Conservation (phyloP, 371 early-diverging fungal species). For the Coemansia sp. region DNA sequence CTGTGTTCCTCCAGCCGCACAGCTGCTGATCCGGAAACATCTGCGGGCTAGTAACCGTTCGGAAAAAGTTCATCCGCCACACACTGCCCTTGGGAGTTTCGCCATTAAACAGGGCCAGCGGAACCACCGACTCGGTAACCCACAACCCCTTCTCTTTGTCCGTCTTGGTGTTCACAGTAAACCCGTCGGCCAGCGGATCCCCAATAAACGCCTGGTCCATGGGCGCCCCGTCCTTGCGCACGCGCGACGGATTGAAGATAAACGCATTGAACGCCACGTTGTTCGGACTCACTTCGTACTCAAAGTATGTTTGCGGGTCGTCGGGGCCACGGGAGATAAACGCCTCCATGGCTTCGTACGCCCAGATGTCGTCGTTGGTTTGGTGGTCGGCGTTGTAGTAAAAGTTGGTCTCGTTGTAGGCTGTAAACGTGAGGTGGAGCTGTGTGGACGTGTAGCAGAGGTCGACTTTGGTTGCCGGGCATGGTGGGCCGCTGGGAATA, state of each 20-base stretch:
- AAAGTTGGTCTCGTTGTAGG: conserved; percentile 33
- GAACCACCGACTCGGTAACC: conserved; percentile 28
- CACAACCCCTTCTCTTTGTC: conserved; percentile 20
- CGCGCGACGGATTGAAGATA: conserved; percentile 41
- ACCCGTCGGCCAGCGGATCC: conserved; percentile 42
- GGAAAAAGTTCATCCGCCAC: conserved; percentile 52
- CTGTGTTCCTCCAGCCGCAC: conserved; percentile 45
- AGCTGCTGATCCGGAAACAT: conserved; percentile 43
- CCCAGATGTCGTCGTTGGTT: conserved; percentile 50
- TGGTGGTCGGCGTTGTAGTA: conserved; percentile 34
- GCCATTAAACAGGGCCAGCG: conserved; percentile 43
- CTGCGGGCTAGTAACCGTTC: conserved; percentile 33
- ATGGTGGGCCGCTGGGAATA: conserved; percentile 28
- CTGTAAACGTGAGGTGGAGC: conserved; percentile 33
- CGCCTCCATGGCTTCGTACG: conserved; percentile 47
- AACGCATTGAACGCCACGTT: conserved; percentile 44
- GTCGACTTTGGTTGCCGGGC: conserved; percentile 33
- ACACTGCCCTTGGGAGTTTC: conserved; percentile 26
- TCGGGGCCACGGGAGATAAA: conserved; percentile 42
- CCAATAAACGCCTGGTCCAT: conserved; percentile 41
- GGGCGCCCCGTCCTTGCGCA: conserved; percentile 23
- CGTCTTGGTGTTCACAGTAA: conserved; percentile 21
- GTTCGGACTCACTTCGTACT: conserved; percentile 45
- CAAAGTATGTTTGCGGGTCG: conserved; percentile 44
- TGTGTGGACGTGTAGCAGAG: conserved; percentile 39